Base-by-base conservation (phyloP, 73 alveolate genomes). In the Symbiodinium pilosum region DNA sequence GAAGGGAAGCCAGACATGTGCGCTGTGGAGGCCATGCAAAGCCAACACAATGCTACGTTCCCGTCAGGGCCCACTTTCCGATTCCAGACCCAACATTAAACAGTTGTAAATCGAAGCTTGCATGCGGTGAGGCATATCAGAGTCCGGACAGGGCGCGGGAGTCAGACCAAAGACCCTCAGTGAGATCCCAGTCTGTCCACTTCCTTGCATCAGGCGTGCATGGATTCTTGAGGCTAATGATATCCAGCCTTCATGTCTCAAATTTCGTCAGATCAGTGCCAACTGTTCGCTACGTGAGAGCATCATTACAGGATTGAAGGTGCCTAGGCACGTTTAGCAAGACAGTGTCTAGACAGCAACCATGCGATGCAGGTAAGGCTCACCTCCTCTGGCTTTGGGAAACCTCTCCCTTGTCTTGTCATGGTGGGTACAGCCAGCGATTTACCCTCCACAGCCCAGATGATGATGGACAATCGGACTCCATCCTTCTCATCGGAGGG, bases 131-230 rank as follows among this genome's bases (percentile, higher is more conserved):
- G 34, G 38, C 20, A 24, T 38, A 28, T 64, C 81, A 64, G 34
- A 64, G 81, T 56, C 84, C 43, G 34, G 87, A 21, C 26, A 91
- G 56, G 38, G 97, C 97, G 5, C 54, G 77, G 36, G 97, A 91
- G 84, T 91, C 97, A 12, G 97, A 91, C 97, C 97, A 91, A 51
- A 91, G 77, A 38, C 97, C 97, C 36, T 91, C 97, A 8, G 97
- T 34, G 47, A 91, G 54, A 32, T 91, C 97, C 97, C 97, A 91
- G 54, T 91, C 52, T 9, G 89, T 59, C 97, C 97, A 91, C n/a
- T 69, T 91, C 95, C 95, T 89, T 1, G 30, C 81, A 64, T 9
- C 81, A 24, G 59, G 59, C 6, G 59, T 14, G 59, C 59, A 47
- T 9, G 59, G n/a, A n/a, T n/a, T n/a, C n/a, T n/a, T n/a, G n/a